Evolutionary conservation across 768 basidiomycete species (phyloP), one percentile per base, ranked within the genome.

Genomic region (Trametes gibbosa): DNA sequence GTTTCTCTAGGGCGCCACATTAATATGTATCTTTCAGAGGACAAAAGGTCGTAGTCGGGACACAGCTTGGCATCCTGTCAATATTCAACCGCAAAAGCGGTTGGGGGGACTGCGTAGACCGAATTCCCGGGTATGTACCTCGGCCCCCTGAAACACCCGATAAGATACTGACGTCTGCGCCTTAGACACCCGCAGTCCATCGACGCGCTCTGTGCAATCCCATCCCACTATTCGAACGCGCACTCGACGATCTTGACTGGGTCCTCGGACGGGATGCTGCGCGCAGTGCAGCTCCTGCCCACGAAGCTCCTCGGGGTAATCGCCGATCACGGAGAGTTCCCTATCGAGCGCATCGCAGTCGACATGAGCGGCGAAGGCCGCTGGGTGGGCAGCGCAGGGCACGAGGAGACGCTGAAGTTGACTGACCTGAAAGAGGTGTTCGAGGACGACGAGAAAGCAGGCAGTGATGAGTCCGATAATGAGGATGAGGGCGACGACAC

Each of bases 331-430:
- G 92, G 91, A 5, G 89, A 92, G 59, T 94, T 91, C 74, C 95
- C 95, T 6, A 84, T 98, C 49, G 95, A 98, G 73, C 83, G 92
- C 24, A 85, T 97, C 41, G 84, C 82, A 19, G 75, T 95, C 19
- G 85, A 84, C 65, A 72, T 74, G 46, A 76, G 70, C 24, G 79
- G 79, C 2, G 77, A 84, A 58, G 80, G 81, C 21, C 86, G 86
- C 75, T 97, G 95, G 92, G 81, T 94, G n/a, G 95, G 87, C 21
- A 95, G 93, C 70, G 91, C 85, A 24, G 92, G 92, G 29, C 95
- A 98, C 65, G 95, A 98, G 61, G 91, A 96, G 56, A 78, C 82
- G 8, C 68, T 97, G 63, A 88, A 87, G 68, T 74, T 98, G 75
- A 95, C 93, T 25, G 89, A 96, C 73, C 76, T 98, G 49, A 84